Conservation (phyloP, 495 filamentous ascomycete species). For the Penicillium verhagenii region DNA sequence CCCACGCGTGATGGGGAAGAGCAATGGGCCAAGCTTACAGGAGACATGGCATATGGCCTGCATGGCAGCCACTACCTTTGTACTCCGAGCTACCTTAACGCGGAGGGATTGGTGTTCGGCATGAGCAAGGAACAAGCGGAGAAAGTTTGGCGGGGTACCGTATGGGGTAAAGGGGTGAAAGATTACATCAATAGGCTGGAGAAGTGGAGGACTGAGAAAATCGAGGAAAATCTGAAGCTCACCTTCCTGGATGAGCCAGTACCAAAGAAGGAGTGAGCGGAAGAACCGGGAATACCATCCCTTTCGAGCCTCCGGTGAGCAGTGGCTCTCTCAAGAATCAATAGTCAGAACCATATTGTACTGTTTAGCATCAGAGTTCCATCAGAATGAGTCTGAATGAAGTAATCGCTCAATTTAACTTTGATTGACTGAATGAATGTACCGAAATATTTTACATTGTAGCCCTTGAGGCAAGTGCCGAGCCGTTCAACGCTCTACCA, state of each 20-base stretch:
- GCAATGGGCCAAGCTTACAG: no score
- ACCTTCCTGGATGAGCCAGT: no score
- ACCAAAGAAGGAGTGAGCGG: background rate
- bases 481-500: background rate
- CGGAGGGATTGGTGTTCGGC: background rate
- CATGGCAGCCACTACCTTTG: background rate
- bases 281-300: background rate
- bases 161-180: background rate
- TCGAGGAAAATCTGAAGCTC: background rate
- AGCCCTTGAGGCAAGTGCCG: background rate
- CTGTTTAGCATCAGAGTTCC: no score
- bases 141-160: background rate
- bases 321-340: no score
- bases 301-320: background rate
- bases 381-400: no score
- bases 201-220: background rate
- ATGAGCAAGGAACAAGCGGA: background rate
- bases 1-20: no score
- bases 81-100: background rate
- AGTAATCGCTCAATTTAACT: no score
- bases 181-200: background rate
- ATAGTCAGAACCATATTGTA: no score
- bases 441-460: background rate
- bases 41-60: background rate
- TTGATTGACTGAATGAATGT: no score